Evolutionary conservation across 805 yeast species (phyloP), one percentile per base, ranked within the genome.

Genomic region (Starmerella sp.): DNA sequence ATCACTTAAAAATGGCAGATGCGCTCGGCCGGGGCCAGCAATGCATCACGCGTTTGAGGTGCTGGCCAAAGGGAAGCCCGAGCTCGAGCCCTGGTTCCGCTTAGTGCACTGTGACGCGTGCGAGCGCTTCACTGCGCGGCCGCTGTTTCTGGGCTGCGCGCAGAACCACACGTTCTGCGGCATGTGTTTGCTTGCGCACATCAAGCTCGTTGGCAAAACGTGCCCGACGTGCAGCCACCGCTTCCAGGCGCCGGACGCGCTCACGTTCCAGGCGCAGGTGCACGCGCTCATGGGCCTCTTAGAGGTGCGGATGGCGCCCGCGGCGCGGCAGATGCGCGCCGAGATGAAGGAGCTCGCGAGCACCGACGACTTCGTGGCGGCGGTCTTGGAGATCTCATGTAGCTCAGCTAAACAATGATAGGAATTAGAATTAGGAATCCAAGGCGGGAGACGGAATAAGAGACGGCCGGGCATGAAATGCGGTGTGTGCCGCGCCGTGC

Each of bases 101-200:
- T 13, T 56, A 4, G 56, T 51, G 3, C 59, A 56, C 38, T 56
- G 59, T 43, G 49, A 39, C 17, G 28, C 28, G 2, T 56, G 59
- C 54, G 28, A 31, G 4, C 14, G n/a, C 28, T 56, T 56, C 52
- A 56, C 59, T 4, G 17, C 38, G 6, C 41, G 17, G 38, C 59
- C 59, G 6, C 32, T 15, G 6, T 56, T 44, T 29, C 48, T 56
- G n/a, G 54, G 53, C 22, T 56, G 59, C 48, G 36, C 22, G 2
- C 37, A 30, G 29, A 51, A 53, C 53, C 59, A 56, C 39, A 53
- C 56, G 17, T 49, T 56, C 34, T 56, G 59, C 43, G 48, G 44
- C 3, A 35, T 4, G 15, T 56, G 59, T 30, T 11, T 53, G 22
- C 35, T 42, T 10, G 41, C 10, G 14, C 35, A 34, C 29, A 36